phyloP scores from a whole-genome alignment of 148 eudicot genomes.

The Rhododendron ovatum region DNA sequence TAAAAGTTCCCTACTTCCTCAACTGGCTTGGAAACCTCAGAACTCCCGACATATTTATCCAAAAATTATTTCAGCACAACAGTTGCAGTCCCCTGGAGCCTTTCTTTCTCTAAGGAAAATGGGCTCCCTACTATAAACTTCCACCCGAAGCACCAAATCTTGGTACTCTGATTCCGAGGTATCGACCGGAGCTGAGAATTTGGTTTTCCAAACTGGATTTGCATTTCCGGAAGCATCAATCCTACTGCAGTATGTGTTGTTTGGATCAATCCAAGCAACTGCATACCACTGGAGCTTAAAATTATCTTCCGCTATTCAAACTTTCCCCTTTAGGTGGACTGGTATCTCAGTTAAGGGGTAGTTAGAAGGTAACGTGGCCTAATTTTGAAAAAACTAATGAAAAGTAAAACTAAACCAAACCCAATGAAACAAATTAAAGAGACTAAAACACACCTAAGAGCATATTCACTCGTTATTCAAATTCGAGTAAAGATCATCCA shows the following conservation, averaged over 20 bases:
- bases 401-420: too few species aligned
- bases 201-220: slow-evolving; percentile 77
- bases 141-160: slow-evolving; percentile 47
- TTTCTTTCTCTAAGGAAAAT: slow-evolving; percentile 55
- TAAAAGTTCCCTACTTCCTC: slow-evolving; percentile 83
- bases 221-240: slow-evolving; percentile 62
- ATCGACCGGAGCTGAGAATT: slow-evolving; percentile 49
- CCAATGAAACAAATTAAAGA: too few species aligned
- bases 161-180: slow-evolving; percentile 26
- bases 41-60: slow-evolving; percentile 29
- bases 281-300: slow-evolving; percentile 83
- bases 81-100: slow-evolving; percentile 58
- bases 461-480: too few species aligned
- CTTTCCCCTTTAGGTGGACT: too few species aligned
- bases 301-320: too few species aligned
- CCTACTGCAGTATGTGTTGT: slow-evolving; percentile 64
- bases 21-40: slow-evolving; percentile 34
- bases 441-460: too few species aligned
- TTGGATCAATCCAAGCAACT: slow-evolving; percentile 79
- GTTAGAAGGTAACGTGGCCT: too few species aligned
- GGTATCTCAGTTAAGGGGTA: too few species aligned
- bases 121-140: slow-evolving; percentile 77
- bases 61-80: slow-evolving; percentile 56
- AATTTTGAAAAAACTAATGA: too few species aligned
- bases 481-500: too few species aligned